Base-by-base conservation (phyloP, 331 rosid species). In the Stylosanthes scabra region DNA sequence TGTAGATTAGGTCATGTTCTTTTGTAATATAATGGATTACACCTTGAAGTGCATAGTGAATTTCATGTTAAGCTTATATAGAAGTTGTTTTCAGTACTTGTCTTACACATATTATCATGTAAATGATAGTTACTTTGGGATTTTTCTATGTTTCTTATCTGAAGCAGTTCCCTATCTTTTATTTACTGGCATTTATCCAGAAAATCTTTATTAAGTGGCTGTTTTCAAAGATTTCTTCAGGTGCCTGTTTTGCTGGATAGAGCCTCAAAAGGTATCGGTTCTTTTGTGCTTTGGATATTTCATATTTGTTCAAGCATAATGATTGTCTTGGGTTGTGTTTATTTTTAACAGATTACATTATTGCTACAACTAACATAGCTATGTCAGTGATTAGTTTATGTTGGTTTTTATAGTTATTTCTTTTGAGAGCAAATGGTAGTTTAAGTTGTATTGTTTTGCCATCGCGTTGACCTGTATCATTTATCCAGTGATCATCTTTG, bases 1-100 rank as follows among this genome's bases (percentile, higher is more conserved):
- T 79, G 82, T 88, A 81, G 86, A 75, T 65, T 83, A 70, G 77
- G 64, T 76, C 56, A 71, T 74, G 82, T 80, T 72, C 82, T 80
- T 87, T 83, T 80, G 83, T 85, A 71, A 72, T 77, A 66, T 86
- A 75, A 37, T 77, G 82, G 78, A 67, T 81, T 77, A 42, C 78
- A 61, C 66, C 52, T 76, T 71, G 69, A 72, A 82, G 77, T 87
- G 83, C 77, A 75, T 75, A 78, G 85, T 75, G 15, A 65, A 45
- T 76, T 75, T 78, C 66, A 69, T 85, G 74, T 74, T 79, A 70
- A 63, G 54, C 41, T 77, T 80, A 65, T 66, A 28, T 83, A 60
- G 74, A 80, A 74, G 81, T 76, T 69, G 78, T 76, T 80, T 70
- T 40, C 62, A 65, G 52, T 49, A 70, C 57, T 75, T 40, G 54